phyloP scores from a whole-genome alignment of 257 asterid genomes.

The Thymus quinquecostatus region DNA sequence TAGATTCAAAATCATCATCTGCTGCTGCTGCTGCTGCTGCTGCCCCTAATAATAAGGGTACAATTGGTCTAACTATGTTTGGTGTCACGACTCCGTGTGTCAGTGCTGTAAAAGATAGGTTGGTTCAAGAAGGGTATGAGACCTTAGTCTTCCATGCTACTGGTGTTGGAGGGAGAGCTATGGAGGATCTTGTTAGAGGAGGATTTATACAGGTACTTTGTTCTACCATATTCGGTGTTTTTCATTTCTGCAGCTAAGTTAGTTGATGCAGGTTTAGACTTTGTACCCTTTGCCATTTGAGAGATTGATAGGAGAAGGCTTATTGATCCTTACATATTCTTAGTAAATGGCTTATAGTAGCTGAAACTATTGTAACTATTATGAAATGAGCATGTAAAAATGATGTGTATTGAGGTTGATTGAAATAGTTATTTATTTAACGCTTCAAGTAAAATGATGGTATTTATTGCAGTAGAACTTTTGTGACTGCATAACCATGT shows the following conservation, averaged over 20 bases:
- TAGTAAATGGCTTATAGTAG: neutral
- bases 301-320: neutral
- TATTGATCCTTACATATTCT: neutral
- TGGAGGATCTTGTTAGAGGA: constrained; percentile 93
- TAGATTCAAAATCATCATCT: constrained; percentile 39
- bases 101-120: constrained; percentile 80
- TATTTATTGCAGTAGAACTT: neutral
- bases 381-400: neutral
- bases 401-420: constrained; percentile 8
- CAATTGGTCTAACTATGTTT: constrained; percentile 96
- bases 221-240: neutral
- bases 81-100: constrained; percentile 95
- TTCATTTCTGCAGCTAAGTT: constrained; percentile 3
- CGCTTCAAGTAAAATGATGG: neutral
- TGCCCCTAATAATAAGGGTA: constrained; percentile 44
- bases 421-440: constrained; percentile 11
- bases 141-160: constrained; percentile 93
- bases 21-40: neutral
- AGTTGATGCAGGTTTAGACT: constrained; percentile 17
- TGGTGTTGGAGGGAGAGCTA: constrained; percentile 98
- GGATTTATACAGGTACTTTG: constrained; percentile 80
- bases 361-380: neutral
- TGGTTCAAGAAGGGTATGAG: constrained; percentile 80
- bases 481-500: constrained; percentile 1
- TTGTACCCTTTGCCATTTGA: constrained; percentile 17